Conservation (phyloP, 306 rosid species). For the Prunus kanzakura region DNA sequence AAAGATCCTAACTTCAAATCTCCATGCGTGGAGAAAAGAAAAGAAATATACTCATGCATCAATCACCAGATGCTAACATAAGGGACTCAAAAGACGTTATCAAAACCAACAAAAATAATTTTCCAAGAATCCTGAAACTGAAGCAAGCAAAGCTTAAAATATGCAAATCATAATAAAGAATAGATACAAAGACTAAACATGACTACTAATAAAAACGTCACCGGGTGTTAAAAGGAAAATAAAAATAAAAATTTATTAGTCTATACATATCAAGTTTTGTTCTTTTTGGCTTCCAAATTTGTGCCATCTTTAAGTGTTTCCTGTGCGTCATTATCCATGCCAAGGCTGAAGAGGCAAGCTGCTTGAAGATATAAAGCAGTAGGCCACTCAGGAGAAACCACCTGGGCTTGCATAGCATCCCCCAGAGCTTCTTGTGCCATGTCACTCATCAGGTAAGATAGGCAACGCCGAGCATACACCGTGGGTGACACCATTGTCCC, state of each 20-base stretch:
- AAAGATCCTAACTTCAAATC: too few relatives aligned
- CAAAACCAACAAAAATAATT: conserved; percentile 15
- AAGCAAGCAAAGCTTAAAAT: conserved; percentile 20
- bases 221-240: not conserved
- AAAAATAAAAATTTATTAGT: not conserved
- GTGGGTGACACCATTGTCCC: conserved; percentile 98
- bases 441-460: conserved; percentile 76
- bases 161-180: conserved; percentile 18
- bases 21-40: not conserved
- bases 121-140: conserved; percentile 24
- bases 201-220: not conserved
- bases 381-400: conserved; percentile 89
- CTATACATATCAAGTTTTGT: conserved; percentile 52
- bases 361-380: conserved; percentile 94
- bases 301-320: conserved; percentile 87
- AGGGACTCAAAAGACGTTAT: not conserved
- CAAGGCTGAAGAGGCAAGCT: conserved; percentile 73
- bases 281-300: conserved; percentile 75
- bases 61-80: not conserved
- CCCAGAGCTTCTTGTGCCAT: conserved; percentile 75
- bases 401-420: conserved; percentile 98
- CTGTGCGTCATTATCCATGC: conserved; percentile 94
- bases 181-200: conserved; percentile 27
- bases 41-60: not conserved
- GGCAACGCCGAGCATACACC: conserved; percentile 82